Base-by-base conservation (phyloP, 2,329 filamentous ascomycete genomes). In the Chaetomium olivaceum region DNA sequence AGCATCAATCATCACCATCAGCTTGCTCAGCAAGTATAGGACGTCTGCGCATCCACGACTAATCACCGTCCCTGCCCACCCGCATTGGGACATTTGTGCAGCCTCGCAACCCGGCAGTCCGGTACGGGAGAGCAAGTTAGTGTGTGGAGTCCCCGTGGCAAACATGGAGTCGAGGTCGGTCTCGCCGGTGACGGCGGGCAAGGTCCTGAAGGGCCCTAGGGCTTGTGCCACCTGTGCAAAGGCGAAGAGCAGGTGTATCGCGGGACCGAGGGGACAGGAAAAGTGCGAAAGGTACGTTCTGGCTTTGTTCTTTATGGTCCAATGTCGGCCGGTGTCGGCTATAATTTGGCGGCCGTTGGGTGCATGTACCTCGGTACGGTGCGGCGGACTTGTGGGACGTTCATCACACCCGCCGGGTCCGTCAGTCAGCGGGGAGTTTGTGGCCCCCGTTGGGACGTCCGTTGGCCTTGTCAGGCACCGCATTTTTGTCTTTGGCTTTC, bases 141-240 rank as follows among this genome's bases (percentile, higher is more conserved):
- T 36, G 46, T 12, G 46, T 12, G 29, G 23, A 39, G 48, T 39
- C 16, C 4, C 39, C 39, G 39, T 21, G 59, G 50, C 43, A 21
- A 29, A 25, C 16, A 60, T 64, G 58, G 58, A 56, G 11, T 25
- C 51, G n/a, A n/a, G 21, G 23, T n/a, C 54, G 12, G 14, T 57
- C 19, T 33, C n/a, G 54, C 11, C 36, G 27, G 36, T 25, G 8
- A 25, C 4, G 3, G 43, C 58, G 2, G 21, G 29, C 39, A 66
- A 69, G 57, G 33, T 25, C 8, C 51, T 57, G n/a, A 71, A 69
- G 62, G 82, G 82, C 14, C 81, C 82, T 3, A 80, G 80, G 69
- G 82, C 82, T 52, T 84, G 82, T 70, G 76, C 76, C 1, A 83
- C 81, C 1, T 84, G 82, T 70, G 82, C 82, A 65, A 82, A 80